Conservation (phyloP, 805 yeast genomes). For the Candida tallmaniae region DNA sequence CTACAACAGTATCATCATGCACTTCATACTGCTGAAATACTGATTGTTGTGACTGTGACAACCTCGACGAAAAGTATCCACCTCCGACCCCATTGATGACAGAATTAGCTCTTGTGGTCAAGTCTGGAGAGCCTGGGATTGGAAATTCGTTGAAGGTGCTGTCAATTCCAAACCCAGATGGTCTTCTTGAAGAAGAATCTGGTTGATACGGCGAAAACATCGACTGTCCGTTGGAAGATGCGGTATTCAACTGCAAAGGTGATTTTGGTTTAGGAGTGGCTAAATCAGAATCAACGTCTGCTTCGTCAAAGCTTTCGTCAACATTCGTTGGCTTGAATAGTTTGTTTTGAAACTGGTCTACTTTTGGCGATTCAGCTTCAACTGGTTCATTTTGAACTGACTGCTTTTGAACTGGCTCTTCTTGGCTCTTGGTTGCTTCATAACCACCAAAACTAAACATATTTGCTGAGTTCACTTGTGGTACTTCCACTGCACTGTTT, state of each 20-base stretch:
- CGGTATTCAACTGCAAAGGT: constrained; percentile 1
- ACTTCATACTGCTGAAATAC: constrained; percentile 43
- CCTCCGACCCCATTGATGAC: constrained; percentile 29
- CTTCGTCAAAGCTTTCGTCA: constrained; percentile 29
- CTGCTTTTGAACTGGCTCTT: background rate
- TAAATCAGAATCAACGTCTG: constrained; percentile 7
- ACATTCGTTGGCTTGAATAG: constrained; percentile 16
- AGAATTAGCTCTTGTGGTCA: constrained; percentile 42
- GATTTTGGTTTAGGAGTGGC: constrained; percentile 10
- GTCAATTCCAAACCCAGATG: constrained; percentile 15
- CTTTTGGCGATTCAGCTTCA: background rate
- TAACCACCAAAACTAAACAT: constrained; percentile 14
- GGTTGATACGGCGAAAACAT: constrained; percentile 23
- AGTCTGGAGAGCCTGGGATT: constrained; percentile 43
- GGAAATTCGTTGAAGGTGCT: constrained; percentile 36
- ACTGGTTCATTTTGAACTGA: too few relatives aligned
- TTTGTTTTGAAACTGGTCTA: background rate
- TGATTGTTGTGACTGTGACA: constrained; percentile 42
- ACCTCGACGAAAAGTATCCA: constrained; percentile 34
- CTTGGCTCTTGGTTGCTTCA: background rate
- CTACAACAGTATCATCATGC: constrained; percentile 40
- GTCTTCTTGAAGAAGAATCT: constrained; percentile 6
- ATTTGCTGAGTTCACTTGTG: constrained; percentile 7
- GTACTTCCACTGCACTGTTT: constrained; percentile 3
- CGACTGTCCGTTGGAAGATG: constrained; percentile 10